Conservation (phyloP, 345 rosid species). For the Dovyalis caffra region DNA sequence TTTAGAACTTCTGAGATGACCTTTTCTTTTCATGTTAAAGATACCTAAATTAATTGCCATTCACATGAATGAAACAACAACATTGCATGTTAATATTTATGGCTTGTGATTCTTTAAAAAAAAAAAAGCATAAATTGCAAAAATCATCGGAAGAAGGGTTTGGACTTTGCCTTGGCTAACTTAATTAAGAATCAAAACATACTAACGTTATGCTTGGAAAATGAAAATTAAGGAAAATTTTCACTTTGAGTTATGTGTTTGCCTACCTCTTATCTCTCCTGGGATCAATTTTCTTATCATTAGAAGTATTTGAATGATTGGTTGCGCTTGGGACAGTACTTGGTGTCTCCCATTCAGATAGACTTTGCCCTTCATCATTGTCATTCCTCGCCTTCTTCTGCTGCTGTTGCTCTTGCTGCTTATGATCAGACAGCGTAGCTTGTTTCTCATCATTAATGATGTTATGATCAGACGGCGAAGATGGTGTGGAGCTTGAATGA, state of each 20-base stretch:
- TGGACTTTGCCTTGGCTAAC: not conserved
- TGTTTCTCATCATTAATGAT: constrained; percentile 33
- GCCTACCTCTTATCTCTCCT: constrained; percentile 33
- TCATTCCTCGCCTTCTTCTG: constrained; percentile 11
- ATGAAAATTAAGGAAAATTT: not conserved
- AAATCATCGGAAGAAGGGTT: not conserved
- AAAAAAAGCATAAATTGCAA: no score
- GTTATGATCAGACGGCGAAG: constrained; percentile 33
- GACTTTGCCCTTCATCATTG: constrained; percentile 26
- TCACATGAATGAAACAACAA: not conserved
- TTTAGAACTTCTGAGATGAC: not conserved
- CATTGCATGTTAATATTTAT: not conserved
- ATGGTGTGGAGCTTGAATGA: constrained; percentile 20
- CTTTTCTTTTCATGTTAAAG: not conserved
- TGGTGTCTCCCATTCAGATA: constrained; percentile 20
- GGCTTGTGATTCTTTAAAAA: not conserved
- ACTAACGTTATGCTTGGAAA: not conserved
- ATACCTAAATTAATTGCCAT: not conserved
- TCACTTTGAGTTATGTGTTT: not conserved
- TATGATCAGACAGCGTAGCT: not conserved
- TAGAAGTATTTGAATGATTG: not conserved
- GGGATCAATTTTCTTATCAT: constrained; percentile 25
- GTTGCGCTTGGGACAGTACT: constrained; percentile 1
- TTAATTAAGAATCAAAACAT: not conserved
- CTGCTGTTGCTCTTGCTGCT: constrained; percentile 5